These are phyloP conservation scores for Hyphopichia pseudoburtonii DNA, from an alignment of 1,139 yeast genomes.

Conservation along the genomic window DNA sequence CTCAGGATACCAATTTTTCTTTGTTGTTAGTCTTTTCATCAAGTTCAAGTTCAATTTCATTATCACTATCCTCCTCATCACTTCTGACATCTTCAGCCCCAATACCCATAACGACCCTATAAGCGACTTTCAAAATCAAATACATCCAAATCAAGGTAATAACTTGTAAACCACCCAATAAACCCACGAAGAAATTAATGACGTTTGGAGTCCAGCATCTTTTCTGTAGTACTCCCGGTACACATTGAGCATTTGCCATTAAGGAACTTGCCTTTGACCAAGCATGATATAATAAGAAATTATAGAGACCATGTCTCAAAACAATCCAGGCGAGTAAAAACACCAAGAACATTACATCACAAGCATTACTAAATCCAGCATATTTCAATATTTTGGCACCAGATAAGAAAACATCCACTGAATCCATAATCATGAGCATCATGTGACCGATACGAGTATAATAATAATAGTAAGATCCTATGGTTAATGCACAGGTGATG, in stretches of 20 bases:
- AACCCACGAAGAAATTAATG: slow-evolving; percentile 51
- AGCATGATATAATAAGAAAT: slow-evolving; percentile 60
- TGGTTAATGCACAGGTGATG: slow-evolving; percentile 65
- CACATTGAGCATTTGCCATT: slow-evolving; percentile 41
- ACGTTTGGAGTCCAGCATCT: slow-evolving; percentile 61
- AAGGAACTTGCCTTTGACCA: slow-evolving; percentile 34
- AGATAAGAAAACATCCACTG: slow-evolving; percentile 71
- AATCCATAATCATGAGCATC: slow-evolving; percentile 78
- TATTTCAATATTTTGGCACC: slow-evolving; percentile 78
- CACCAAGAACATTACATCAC: slow-evolving; percentile 69
- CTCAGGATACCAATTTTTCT: too few relatives aligned
- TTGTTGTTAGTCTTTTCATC: neutral
- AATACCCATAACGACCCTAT: slow-evolving; percentile 66
- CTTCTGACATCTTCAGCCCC: slow-evolving; percentile 85
- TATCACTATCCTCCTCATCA: slow-evolving; percentile 55
- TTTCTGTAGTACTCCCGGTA: slow-evolving; percentile 23
- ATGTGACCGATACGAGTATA: slow-evolving; percentile 79
- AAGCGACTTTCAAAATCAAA: slow-evolving; percentile 68
- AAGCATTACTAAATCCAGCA: slow-evolving; percentile 54
- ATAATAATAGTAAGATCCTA: slow-evolving; percentile 73
- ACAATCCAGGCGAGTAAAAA: slow-evolving; percentile 71
- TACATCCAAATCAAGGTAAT: slow-evolving; percentile 73
- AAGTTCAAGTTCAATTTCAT: slow-evolving; percentile 16
- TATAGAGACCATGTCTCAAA: slow-evolving; percentile 73
- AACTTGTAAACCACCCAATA: slow-evolving; percentile 67